Evolutionary conservation across 2,329 filamentous ascomycete genomes (phyloP), one percentile per base, ranked within the genome.

Genomic region (Ophiostoma montium): DNA sequence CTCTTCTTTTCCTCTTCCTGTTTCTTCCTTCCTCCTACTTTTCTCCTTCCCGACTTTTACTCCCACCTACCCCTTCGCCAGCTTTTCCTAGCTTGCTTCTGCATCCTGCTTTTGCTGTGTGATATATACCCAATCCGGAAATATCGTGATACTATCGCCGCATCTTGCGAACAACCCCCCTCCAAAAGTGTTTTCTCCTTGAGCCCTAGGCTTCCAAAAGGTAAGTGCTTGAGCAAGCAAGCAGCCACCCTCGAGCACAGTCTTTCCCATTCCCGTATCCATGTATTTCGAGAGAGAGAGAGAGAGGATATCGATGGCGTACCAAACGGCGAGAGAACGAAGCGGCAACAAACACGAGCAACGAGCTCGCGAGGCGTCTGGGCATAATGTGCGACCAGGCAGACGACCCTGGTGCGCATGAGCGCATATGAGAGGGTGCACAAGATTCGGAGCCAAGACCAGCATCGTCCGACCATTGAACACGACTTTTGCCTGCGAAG

Each of bases 61-160:
- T 42, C 35, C 31, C 33, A 46, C 39, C 21, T 19, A 60, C 55
- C 53, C 19, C 43, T 32, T 51, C 55, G 53, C 54, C 55, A 51
- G 44, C 46, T 51, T 48, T 51, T 48, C 43, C 47, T 47, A 54
- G 54, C 50, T 50, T 53, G 53, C 53, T 43, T 51, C 48, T 52
- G 50, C 55, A 49, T 54, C 47, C 53, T 56, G 56, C 53, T 50
- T 53, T 51, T 53, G 50, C 53, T 50, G 51, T 50, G 49, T 52
- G 43, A 50, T 53, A 48, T 52, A 55, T 55, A 56, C 54, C 54
- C 54, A 52, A 56, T 56, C 47, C 48, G 54, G 53, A 54, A 56
- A 50, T 45, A 43, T 52, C 44, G 52, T 53, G 21, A 41, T 23
- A 19, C 38, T 19, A 23, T 41, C 38, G 38, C 51, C 32, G 46